A percentile compares a stretch with the other conserved stretches of the same genome.
Evolutionary conservation across 2,329 filamentous ascomycete species (phyloP).

Genomic region (Curvularia sp.): DNA sequence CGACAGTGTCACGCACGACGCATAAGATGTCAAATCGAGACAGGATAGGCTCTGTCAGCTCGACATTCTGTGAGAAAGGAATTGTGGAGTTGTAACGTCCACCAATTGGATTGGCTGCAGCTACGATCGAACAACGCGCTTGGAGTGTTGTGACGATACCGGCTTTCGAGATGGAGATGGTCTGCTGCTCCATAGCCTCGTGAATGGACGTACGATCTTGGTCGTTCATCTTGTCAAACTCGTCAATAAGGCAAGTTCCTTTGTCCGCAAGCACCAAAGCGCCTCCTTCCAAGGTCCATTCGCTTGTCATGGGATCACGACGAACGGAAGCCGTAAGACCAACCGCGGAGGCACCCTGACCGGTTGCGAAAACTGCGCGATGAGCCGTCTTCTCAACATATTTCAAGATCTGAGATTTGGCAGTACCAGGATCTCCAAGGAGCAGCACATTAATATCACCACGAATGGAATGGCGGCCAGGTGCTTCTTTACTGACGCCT

Average conservation of each 20-base stretch:
- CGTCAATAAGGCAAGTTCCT: constrained; percentile 94
- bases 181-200: constrained; percentile 99
- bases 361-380: constrained; percentile 94
- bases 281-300: constrained; percentile 97
- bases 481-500: constrained; percentile 89
- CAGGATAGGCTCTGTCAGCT: constrained; percentile 94
- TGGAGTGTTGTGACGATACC: constrained; percentile 98
- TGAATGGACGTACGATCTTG: constrained; percentile 98
- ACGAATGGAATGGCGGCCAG: constrained; percentile 86
- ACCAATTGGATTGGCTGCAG: constrained; percentile 94
- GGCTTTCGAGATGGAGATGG: constrained; percentile 97
- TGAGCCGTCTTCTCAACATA: constrained; percentile 98
- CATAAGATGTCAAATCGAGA: constrained; percentile 98
- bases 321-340: constrained; percentile 97
- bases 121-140: constrained; percentile 93
- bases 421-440: constrained; percentile 94
- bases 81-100: constrained; percentile 96
- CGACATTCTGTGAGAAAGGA: constrained; percentile 94
- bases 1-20: constrained; percentile 93
- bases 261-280: constrained; percentile 93
- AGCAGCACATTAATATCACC: constrained; percentile 98
- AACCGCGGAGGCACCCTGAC: constrained; percentile 94
- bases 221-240: constrained; percentile 99
- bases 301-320: constrained; percentile 90
- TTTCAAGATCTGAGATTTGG: constrained; percentile 96